Evolutionary conservation across 345 rosid genomes (phyloP), one percentile per base, ranked within the genome.

Genomic region (Eutrema heterophyllum): DNA sequence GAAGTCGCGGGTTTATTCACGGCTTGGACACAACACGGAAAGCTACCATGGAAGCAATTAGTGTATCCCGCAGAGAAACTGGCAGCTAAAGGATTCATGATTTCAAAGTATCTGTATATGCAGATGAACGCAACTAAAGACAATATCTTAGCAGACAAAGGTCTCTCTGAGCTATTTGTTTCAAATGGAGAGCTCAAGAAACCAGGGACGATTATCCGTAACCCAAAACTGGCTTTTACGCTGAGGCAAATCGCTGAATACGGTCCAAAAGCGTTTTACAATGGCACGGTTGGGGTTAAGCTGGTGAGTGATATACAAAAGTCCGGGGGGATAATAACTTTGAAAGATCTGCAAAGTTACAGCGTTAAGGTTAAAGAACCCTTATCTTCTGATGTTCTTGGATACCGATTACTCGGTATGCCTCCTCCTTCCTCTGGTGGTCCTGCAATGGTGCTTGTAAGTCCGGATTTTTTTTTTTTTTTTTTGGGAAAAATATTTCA

Each of bases 21-120:
- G 58, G 85, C 87, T 15, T 89, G 94, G 91, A 66, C 70, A 66
- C 66, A 68, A 6, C 81, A 83, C 29, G 93, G 91, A 4, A 82
- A 56, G 64, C 81, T 86, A 38, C 83, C 89, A 12, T 86, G 94
- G 91, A 30, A 70, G 71, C 63, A 70, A 16, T 80, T 86, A 7
- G 84, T 88, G 5, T 13, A 11, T 49, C 90, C 87, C 1, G 85
- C 90, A 0, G 70, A 61, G 61, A 63, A 65, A 61, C 82, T 88
- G 0, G 75, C 61, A 29, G 68, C 81, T 13, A 0, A 40, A 9
- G 88, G 90, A 35, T 88, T 78, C 79, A 70, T 16, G 70, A 64
- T 88, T 46, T 83, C 86, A 12, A 84, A 83, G 7, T 85, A 79
- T 58, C 86, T 88, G 8, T 63, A 45, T 14, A 74, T 81, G 80